Conservation (phyloP, 495 filamentous ascomycete species). For the Aspergillus homomorphus region DNA sequence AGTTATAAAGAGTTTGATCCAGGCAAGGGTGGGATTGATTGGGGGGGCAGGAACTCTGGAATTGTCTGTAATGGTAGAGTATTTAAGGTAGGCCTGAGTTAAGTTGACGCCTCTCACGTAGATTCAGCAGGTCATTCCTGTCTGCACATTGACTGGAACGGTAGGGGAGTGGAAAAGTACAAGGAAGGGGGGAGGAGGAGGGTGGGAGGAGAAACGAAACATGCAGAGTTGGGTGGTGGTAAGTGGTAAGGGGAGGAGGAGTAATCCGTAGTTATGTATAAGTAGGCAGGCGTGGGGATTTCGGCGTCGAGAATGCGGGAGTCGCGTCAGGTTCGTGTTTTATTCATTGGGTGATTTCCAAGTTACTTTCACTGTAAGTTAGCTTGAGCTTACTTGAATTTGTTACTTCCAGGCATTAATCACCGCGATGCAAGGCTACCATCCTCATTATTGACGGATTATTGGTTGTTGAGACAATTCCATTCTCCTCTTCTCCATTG, state of each 20-base stretch:
- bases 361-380: too few relatives aligned
- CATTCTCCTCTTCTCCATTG: background rate
- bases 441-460: conserved; percentile 1
- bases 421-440: background rate
- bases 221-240: too few relatives aligned
- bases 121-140: conserved; percentile 2
- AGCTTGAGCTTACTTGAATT: too few relatives aligned
- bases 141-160: conserved; percentile 4
- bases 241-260: too few relatives aligned
- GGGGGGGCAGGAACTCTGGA: background rate
- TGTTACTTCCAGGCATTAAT: background rate
- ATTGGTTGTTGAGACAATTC: background rate
- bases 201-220: background rate
- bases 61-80: background rate
- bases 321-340: conserved; percentile 22
- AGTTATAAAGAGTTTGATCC: conserved; percentile 6
- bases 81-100: background rate
- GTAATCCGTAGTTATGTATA: background rate
- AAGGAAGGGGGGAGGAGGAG: background rate
- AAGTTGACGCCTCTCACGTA: background rate
- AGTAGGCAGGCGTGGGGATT: too few relatives aligned
- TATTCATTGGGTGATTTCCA: too few relatives aligned
- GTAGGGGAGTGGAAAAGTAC: background rate
- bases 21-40: background rate
- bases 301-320: conserved; percentile 7